Conservation (phyloP, 495 filamentous ascomycete genomes). For the Venustampulla echinocandica region DNA sequence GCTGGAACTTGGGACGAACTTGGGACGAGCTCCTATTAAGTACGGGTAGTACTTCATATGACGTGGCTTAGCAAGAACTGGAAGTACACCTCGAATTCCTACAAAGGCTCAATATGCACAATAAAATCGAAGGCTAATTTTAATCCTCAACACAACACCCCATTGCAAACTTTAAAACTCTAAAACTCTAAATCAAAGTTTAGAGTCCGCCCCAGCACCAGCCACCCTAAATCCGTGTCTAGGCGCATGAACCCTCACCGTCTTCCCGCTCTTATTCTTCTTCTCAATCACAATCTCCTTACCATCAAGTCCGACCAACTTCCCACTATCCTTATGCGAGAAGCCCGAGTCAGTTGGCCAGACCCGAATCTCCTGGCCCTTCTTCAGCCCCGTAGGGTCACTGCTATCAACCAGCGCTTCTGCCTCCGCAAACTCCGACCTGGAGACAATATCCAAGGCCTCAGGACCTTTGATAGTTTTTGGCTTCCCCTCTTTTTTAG, state of each 20-base stretch:
- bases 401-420: slow-evolving; percentile 29
- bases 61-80: no score
- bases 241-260: slow-evolving; percentile 46
- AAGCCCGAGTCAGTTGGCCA: slow-evolving; percentile 50
- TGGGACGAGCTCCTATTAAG: no score
- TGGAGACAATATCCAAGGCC: slow-evolving; percentile 33
- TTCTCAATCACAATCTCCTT: slow-evolving; percentile 45
- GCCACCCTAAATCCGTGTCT: slow-evolving; percentile 45
- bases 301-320: slow-evolving; percentile 36
- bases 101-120: no score
- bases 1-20: no score
- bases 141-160: no score
- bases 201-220: slow-evolving; percentile 17
- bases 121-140: no score
- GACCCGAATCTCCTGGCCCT: slow-evolving; percentile 41
- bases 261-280: slow-evolving; percentile 28
- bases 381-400: slow-evolving; percentile 35
- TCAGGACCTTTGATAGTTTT: slow-evolving; percentile 37
- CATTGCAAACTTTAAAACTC: no score
- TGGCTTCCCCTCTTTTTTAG: slow-evolving; percentile 23
- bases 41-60: no score
- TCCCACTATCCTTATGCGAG: slow-evolving; percentile 43
- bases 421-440: slow-evolving; percentile 28
- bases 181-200: no score
- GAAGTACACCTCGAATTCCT: no score